Evolutionary conservation across 2,329 filamentous ascomycete genomes (phyloP).

Genomic region (Verticillium klebahnii): DNA sequence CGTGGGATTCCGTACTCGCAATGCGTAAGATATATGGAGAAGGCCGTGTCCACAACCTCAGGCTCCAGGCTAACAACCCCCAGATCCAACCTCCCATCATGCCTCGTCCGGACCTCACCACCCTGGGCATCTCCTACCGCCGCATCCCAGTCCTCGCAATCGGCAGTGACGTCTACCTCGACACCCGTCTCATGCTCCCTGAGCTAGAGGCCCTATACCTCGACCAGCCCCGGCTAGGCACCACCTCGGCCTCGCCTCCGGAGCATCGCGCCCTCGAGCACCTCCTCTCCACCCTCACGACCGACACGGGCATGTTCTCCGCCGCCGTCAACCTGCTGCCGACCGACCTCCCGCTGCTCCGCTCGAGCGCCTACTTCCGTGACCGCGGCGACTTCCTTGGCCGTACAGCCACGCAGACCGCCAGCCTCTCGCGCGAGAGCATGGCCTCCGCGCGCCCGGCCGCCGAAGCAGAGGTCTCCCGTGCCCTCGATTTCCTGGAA

Average conservation of each 20-base stretch:
- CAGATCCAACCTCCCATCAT: slow-evolving; percentile 62
- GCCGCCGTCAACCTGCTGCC: slow-evolving; percentile 53
- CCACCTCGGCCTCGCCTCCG: slow-evolving; percentile 8
- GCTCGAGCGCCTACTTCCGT: slow-evolving; percentile 44
- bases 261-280: slow-evolving; percentile 38
- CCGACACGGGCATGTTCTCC: slow-evolving; percentile 54
- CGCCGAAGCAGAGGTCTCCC: slow-evolving; percentile 49
- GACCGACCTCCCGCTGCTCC: slow-evolving; percentile 44
- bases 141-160: slow-evolving; percentile 66
- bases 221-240: slow-evolving; percentile 29
- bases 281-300: slow-evolving; percentile 51
- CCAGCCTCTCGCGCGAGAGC: slow-evolving; percentile 16
- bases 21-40: slow-evolving; percentile 49
- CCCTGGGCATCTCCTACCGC: slow-evolving; percentile 60
- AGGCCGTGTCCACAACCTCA: background rate
- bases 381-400: slow-evolving; percentile 45
- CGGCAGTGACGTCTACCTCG: slow-evolving; percentile 63
- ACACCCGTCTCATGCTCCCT: slow-evolving; percentile 63
- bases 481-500: slow-evolving; percentile 56
- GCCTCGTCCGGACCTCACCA: slow-evolving; percentile 60
- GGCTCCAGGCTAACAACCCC: slow-evolving; percentile 1
- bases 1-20: slow-evolving; percentile 61
- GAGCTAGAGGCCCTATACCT: slow-evolving; percentile 58
- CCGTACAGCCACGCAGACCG: slow-evolving; percentile 1
- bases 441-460: slow-evolving; percentile 38